Percentiles rank a stretch among this genome's conserved stretches.
phyloP scores from a whole-genome alignment of 202 grass and related monocot genomes.

The Bolboschoenoplectus hybrid region DNA sequence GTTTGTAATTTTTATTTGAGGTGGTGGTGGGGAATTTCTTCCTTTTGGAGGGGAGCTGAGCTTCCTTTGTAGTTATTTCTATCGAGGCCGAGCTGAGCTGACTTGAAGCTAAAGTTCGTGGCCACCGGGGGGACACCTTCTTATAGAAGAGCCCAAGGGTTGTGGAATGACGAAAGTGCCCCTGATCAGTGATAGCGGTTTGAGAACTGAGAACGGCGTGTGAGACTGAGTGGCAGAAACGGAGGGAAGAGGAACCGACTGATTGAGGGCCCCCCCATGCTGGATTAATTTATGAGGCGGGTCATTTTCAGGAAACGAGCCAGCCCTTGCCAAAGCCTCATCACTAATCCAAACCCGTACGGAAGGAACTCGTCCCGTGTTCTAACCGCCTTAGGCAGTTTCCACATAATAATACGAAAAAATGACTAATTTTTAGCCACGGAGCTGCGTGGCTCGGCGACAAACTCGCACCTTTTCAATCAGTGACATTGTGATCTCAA shows the following conservation, averaged over 20 bases:
- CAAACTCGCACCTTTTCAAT: neutral
- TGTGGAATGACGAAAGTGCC: slow-evolving; percentile 50
- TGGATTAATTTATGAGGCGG: slow-evolving; percentile 5
- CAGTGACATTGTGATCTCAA: neutral
- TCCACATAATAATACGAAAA: neutral
- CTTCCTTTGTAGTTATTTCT: neutral
- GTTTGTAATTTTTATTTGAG: neutral
- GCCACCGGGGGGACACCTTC: neutral
- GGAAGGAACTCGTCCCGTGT: neutral
- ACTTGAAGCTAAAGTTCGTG: slow-evolving; percentile 44
- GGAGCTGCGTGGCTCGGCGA: too few species aligned
- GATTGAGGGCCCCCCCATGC: neutral
- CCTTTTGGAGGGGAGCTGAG: neutral
- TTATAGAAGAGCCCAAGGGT: slow-evolving; percentile 32
- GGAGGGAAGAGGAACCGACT: neutral
- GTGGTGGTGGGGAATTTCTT: neutral
- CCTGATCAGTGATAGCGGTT: neutral
- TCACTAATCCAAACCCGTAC: neutral
- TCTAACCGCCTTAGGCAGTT: neutral
- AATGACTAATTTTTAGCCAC: too few species aligned
- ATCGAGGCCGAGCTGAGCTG: slow-evolving; percentile 18
- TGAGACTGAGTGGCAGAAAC: neutral
- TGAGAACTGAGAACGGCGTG: neutral
- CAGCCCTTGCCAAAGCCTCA: neutral
- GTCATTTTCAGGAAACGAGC: slow-evolving; percentile 17